Evolutionary conservation across 2,329 filamentous ascomycete genomes (phyloP), one percentile per base, ranked within the genome.

Genomic region (Colletotrichum spinosum): DNA sequence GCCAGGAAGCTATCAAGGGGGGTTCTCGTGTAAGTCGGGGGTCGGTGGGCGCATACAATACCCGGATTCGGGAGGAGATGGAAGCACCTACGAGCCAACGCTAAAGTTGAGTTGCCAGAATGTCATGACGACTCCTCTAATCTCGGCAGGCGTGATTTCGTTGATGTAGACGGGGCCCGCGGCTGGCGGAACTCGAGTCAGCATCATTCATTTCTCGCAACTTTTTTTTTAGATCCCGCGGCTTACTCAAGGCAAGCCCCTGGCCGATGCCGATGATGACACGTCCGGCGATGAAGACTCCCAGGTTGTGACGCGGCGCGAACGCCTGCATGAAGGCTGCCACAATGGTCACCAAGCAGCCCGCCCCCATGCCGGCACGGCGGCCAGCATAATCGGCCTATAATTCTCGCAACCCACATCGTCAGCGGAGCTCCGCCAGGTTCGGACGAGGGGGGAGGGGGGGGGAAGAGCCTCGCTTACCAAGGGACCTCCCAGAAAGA

Each of bases 161-260:
- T 89, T 88, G 67, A 92, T 92, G 75, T 92, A 92, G 56, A 91
- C 88, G 9, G 89, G 88, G 2, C 89, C 89, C 56, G 90, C 83
- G 38, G 89, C 86, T 88, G 11, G 25, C 2, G 10, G 10, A 15
- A 33, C 10, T 2, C 25, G 25, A 25, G 44, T 52, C 11, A 63
- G 53, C 48, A 33, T 25, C 17, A 2, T 11, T 17, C 11, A 15
- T 1, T 9, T 4, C 37, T 8, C 7, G 3, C 7, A 4, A 15
- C 6, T 34, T 11, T n/a, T 87, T 3, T 11, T n/a, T 4, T 87
- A 87, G 57, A 88, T 81, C 35, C 86, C 84, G 85, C 52, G 42
- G 8, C 15, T 50, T 13, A 60, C 59, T 89, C 69, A 90, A 72
- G 52, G 88, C 87, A 73, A 90, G 81, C 69, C 88, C 88, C 74